Evolutionary conservation across 768 basidiomycete genomes (phyloP).

Genomic region (Leccinum variicolor): DNA sequence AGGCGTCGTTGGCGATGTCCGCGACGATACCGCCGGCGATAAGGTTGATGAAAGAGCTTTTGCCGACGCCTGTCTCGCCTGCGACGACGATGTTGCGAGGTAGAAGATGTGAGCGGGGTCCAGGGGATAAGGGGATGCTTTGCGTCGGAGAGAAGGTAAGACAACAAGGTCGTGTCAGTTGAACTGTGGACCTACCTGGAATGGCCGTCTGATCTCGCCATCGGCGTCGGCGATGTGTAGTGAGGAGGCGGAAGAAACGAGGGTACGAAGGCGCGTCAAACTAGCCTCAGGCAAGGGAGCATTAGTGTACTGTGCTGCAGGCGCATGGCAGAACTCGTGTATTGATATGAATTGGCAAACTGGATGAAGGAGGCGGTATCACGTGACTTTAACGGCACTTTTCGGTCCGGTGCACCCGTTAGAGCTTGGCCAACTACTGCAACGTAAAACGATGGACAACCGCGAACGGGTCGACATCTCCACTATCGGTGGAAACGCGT

Average conservation of each 20-base stretch:
- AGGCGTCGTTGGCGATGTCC: conserved; percentile 18
- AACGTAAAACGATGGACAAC: conserved; percentile 6
- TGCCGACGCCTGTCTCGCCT: conserved; percentile 26
- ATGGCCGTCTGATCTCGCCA: neutral
- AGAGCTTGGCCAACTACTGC: neutral
- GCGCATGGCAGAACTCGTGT: neutral
- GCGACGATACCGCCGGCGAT: conserved; percentile 14
- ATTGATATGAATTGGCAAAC: neutral
- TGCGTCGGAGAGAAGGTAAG: neutral
- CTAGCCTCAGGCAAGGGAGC: neutral
- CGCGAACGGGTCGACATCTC: conserved; percentile 16
- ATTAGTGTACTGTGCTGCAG: neutral
- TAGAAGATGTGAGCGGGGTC: neutral
- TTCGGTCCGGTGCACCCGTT: neutral
- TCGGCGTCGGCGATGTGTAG: neutral
- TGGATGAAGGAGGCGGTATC: neutral
- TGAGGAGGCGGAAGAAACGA: neutral
- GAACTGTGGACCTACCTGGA: neutral
- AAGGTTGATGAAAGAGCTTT: conserved; percentile 27
- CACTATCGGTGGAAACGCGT: conserved; percentile 27
- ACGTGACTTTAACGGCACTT: neutral
- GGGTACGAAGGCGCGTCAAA: neutral
- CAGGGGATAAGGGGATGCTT: neutral
- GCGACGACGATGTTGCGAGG: conserved; percentile 21
- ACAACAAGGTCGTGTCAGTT: neutral